These are phyloP conservation scores for Wallacemonas sp. DNA, from an alignment of 208 protist species.

Conservation along the genomic window DNA sequence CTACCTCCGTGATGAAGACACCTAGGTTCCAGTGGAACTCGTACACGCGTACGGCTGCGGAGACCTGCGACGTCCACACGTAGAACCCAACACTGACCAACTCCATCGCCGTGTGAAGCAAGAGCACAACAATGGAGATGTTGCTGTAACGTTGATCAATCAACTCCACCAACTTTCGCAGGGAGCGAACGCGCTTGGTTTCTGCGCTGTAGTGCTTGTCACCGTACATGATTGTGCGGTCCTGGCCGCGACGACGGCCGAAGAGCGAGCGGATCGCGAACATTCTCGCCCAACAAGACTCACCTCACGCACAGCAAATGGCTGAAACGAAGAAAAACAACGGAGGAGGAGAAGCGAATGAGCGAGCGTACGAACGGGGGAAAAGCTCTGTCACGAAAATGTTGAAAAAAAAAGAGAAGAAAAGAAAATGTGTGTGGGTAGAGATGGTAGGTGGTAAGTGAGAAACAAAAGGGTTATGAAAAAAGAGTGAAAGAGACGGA, in stretches of 20 bases:
- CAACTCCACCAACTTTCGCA: conserved; percentile 68
- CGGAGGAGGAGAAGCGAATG: neutral
- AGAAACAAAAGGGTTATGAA: too few relatives aligned
- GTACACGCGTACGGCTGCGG: conserved; percentile 23
- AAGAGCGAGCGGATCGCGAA: conserved; percentile 7
- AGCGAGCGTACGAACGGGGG: neutral
- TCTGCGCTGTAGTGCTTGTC: conserved; percentile 43
- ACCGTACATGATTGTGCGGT: conserved; percentile 19
- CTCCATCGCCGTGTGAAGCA: conserved; percentile 64
- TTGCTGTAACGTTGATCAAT: conserved; percentile 64
- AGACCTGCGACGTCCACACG: conserved; percentile 63
- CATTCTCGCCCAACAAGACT: neutral
- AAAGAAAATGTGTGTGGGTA: too few relatives aligned
- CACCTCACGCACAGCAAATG: neutral
- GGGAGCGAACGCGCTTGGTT: conserved; percentile 35
- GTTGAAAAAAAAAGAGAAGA: neutral
- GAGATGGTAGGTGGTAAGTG: too few relatives aligned
- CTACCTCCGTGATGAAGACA: conserved; percentile 64
- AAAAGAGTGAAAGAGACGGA: too few relatives aligned
- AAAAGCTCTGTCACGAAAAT: too few relatives aligned
- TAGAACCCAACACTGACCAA: conserved; percentile 60
- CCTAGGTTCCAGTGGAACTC: conserved; percentile 54
- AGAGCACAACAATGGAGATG: conserved; percentile 58
- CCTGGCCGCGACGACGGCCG: conserved; percentile 17
- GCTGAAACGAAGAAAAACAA: neutral